Percentiles rank a stretch among this genome's conserved stretches.
These are phyloP conservation scores for Diplodia seriata DNA, from an alignment of 2,329 filamentous ascomycete species.

Conservation along the genomic window DNA sequence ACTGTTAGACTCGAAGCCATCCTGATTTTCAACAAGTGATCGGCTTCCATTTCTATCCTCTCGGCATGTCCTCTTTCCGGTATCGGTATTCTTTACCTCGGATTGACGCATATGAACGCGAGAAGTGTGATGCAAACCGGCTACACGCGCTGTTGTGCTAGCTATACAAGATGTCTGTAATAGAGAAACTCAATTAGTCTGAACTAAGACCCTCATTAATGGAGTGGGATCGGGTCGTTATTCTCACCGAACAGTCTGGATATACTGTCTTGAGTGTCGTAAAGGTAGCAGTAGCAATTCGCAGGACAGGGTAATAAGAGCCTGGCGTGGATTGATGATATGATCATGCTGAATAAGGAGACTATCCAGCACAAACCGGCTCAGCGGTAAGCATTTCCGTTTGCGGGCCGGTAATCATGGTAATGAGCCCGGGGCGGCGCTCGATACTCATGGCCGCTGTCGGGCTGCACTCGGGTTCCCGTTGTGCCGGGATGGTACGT, in stretches of 20 bases:
- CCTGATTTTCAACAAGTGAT: neutral
- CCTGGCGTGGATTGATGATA: neutral
- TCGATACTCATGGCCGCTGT: neutral
- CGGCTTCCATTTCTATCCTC: neutral
- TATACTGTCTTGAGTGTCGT: neutral
- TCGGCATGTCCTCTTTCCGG: neutral
- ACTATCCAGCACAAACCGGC: neutral
- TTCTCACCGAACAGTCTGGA: neutral
- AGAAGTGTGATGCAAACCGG: neutral
- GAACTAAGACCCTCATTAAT: neutral
- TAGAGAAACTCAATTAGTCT: neutral
- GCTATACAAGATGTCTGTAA: neutral
- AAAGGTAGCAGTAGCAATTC: neutral
- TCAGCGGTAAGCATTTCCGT: constrained; percentile 2
- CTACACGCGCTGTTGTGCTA: neutral
- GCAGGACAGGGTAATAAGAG: neutral
- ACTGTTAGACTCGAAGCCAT: neutral
- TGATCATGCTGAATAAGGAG: neutral
- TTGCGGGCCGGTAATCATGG: constrained; percentile 7
- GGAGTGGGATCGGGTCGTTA: neutral
- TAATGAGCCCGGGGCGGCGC: neutral
- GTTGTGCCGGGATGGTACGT: constrained; percentile 4
- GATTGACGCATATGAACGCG: neutral
- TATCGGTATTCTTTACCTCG: neutral
- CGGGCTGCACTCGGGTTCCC: neutral